Evolutionary conservation across 768 basidiomycete species (phyloP), one percentile per base, ranked within the genome.

Genomic region (Auriscalpium microsporum): DNA sequence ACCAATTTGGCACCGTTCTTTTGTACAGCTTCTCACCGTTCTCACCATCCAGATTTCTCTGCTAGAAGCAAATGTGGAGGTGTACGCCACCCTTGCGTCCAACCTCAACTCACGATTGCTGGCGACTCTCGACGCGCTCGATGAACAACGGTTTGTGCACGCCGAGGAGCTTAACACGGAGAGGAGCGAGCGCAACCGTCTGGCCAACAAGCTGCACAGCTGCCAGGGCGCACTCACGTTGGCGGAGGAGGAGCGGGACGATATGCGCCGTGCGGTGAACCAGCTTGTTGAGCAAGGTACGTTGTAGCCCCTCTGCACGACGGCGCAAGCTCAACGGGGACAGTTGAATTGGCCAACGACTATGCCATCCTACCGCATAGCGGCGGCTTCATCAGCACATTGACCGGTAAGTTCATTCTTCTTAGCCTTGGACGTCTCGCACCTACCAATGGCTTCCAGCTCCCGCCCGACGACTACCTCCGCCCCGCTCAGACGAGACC

Each of bases 251-350:
- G 80, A 84, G 59, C 69, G 67, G 54, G 78, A 83, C 62, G 78
- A 81, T 53, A 61, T 83, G 62, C 72, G 76, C 58, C 78, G 81
- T 45, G 78, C 75, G 7, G 78, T 85, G 1, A 60, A 73, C 49
- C 65, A 74, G 50, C 63, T 85, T 42, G 73, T 81, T n/a, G 73
- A 81, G 65, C 82, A 80, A 79, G 79, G 84, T 84, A 60, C 42
- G 78, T 69, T 17, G 23, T 7, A 16, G 36, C 33, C 5, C 42
- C n/a, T 10, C 10, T 21, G 33, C 4, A 16, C 7, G 10, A 14
- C 34, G 45, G 34, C 33, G 35, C 21, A 44, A 9, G 34, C 23
- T 47, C 57, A 52, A 17, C 37, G 54, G 49, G 42, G 49, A 51
- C 45, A 63, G 61, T 57, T 37, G 56, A 62, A 42, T 16, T 62